Base-by-base conservation (phyloP, 177 flowering plant species). In the Vitis hybrid region DNA sequence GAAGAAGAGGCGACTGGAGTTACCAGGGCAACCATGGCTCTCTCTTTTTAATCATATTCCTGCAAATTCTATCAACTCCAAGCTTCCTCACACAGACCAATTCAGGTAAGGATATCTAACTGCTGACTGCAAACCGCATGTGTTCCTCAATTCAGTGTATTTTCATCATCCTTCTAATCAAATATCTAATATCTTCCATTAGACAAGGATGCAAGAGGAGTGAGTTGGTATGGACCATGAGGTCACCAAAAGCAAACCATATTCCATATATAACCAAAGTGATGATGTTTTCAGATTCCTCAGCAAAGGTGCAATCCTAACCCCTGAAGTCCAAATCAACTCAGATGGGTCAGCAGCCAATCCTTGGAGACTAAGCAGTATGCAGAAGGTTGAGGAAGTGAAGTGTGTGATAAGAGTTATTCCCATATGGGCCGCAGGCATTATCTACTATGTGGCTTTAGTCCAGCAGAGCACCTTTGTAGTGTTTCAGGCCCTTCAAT, bases 301-400 rank as follows among this genome's bases (percentile, higher is more conserved):
- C 0, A 74, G 81, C 74, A 88, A 88, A 72, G 90, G 85, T 8
- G 87, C 92, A 10, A 81, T 88, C n/a, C 0, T 67, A 13, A 85
- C 83, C 3, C 31, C 71, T 0, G 76, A 82, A 48, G 93, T 85
- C 69, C 13, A 72, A 45, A 50, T 80, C 39, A 80, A 80, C 19
- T 58, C 76, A 1, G 85, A 85, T 18, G 92, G 92, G 57, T 79
- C 85, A 3, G 50, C 85, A 53, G 76, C 69, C 6, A 62, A 83
- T 65, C 82, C 86, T 15, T 86, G 91, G 91, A 60, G 65, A 22
- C 84, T 87, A 2, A 75, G 85, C 81, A 82, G 75, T 10, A 60
- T 82, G 65, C 91, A 87, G 61, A 85, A 83, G 72, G 86, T 84
- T 29, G 91, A 87, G 68, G 84, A 85, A 74, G 78, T 84, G n/a